phyloP scores from a whole-genome alignment of 1,139 yeast genomes.

The Komagataea norvegica region DNA sequence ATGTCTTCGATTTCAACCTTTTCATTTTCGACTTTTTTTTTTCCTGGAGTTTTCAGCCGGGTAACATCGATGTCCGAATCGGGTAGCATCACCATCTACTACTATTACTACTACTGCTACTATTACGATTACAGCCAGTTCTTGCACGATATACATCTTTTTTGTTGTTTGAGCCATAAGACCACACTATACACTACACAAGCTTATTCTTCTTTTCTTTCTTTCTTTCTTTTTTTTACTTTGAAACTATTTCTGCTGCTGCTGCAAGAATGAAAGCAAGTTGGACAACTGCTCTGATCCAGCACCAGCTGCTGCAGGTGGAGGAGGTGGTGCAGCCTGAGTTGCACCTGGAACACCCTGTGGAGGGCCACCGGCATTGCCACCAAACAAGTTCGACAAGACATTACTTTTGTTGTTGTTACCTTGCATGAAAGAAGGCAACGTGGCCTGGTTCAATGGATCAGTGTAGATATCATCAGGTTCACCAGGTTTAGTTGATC shows the following conservation, averaged over 20 bases:
- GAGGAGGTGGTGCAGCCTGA: constrained; percentile 27
- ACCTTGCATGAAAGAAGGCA: constrained; percentile 27
- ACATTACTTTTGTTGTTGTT: constrained; percentile 38
- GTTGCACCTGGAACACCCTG: constrained; percentile 24
- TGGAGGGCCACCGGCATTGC: constrained; percentile 18
- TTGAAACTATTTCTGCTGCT: constrained; percentile 18
- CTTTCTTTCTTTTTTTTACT: too few relatives aligned
- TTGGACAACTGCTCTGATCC: constrained; percentile 37
- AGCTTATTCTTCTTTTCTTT: too few relatives aligned
- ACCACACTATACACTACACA: too few relatives aligned
- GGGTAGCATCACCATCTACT: not conserved
- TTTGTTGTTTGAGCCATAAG: too few relatives aligned
- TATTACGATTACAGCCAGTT: too few relatives aligned
- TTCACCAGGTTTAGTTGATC: constrained; percentile 66
- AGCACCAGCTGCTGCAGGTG: constrained; percentile 27
- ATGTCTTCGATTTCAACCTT: too few relatives aligned
- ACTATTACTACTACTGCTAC: too few relatives aligned
- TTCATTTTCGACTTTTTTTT: not conserved
- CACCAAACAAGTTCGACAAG: constrained; percentile 43
- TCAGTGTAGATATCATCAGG: constrained; percentile 37
- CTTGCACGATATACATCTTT: too few relatives aligned
- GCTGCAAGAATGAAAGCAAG: constrained; percentile 37
- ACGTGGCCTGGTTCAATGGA: constrained; percentile 32
- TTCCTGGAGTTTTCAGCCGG: not conserved
- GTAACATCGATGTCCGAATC: not conserved